Base-by-base conservation (phyloP, 768 basidiomycete genomes). In the Udeniomyces megalosporus region DNA sequence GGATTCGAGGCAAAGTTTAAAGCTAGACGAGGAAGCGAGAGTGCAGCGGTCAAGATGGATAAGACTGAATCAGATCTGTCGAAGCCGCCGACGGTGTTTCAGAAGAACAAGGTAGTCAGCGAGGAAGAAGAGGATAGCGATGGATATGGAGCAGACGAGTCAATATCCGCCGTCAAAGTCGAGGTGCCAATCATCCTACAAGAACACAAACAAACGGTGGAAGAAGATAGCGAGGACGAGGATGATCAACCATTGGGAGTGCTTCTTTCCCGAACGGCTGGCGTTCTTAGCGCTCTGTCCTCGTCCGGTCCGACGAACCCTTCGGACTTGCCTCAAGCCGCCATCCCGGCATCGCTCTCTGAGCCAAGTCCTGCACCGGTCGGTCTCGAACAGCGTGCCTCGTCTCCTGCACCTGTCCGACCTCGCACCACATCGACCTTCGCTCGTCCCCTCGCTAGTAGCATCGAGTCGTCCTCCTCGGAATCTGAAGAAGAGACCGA, bases 71-170 rank as follows among this genome's bases (percentile, higher is more conserved):
- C 15, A 15, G n/a, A 22, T n/a, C n/a, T n/a, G n/a, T n/a, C n/a
- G n/a, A n/a, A n/a, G n/a, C n/a, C n/a, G n/a, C n/a, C n/a, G n/a
- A n/a, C n/a, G n/a, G n/a, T n/a, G n/a, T 8, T 11, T n/a, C 3
- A 26, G 46, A 5, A n/a, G 26, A 15, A 24, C 6, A 32, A 22
- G 46, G 20, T 28, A n/a, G 17, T 14, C 14, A 26, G 48, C 29
- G 49, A 35, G n/a, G 54, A 58, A 15, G 49, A 52, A 22, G 47
- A 49, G n/a, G 62, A 63, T 28, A 62, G 61, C 22, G 62, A 63
- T 42, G 62, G 31, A 1, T 63, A 63, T 44, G 62, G 62, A 12
- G 28, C 46, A 12, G 61, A 56, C 32, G 61, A 62, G 6, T 26
- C 29, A 7, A 44, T 34, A 3, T n/a, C 14, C 35, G 31, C 31